Base-by-base conservation (phyloP, 2,329 filamentous ascomycete species). In the Epichloe hybrida region DNA sequence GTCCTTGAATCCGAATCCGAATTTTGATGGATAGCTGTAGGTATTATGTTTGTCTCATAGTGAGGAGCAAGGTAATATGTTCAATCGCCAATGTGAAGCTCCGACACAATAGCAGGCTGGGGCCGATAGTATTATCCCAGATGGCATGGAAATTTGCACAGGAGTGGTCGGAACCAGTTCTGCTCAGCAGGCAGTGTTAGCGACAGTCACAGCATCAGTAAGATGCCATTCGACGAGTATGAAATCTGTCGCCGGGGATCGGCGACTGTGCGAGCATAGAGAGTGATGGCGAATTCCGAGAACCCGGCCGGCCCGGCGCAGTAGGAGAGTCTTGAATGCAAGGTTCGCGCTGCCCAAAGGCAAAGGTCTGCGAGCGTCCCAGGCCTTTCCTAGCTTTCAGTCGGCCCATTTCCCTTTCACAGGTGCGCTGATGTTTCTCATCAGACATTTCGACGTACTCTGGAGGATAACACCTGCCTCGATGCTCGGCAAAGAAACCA, bases 401-500 rank as follows among this genome's bases (percentile, higher is more conserved):
- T 65, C 89, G 90, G 61, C 89, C 88, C 74, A 98, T 84, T 61
- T 95, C 91, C 59, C 88, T 86, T 72, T 98, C 93, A 66, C 93
- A 97, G 42, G 90, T 93, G 61, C 83, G 83, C 60, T 88, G 86
- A 68, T 98, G 90, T 65, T 91, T 88, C 64, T 91, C 86, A 57
- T 86, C 88, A 57, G 83, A 86, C 93, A 98, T 98, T 68, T 93
- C 89, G 53, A 98, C 88, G 64, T 98, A 98, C 64, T 91, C 89
- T 61, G 95, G 90, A 21, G 93, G 93, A 60, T 83, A 93, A 74
- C 93, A 98, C 54, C 90, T 82, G 45, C 77, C 71, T 49, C 83
- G 82, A 66, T 95, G 82, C 56, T 87, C 75, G 23, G 79, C 72
- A 66, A 91, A 98, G 74, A 98, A 98, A 31, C 82, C 82, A 66